These are phyloP conservation scores for Dactylellina leptospora DNA, from an alignment of 2,329 filamentous ascomycete genomes.

Conservation along the genomic window DNA sequence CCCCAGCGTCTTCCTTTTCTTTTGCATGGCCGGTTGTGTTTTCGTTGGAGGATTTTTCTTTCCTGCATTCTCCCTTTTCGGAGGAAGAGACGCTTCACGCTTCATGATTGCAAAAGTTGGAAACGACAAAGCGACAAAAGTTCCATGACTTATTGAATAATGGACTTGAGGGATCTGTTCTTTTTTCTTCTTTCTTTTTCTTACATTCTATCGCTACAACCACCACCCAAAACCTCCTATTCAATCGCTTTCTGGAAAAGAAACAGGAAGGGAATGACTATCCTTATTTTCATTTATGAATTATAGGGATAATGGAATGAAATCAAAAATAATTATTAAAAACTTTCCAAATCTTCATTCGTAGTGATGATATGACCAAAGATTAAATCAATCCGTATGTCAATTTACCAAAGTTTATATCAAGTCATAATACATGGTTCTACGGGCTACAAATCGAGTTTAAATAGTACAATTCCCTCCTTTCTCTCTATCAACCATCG, in stretches of 20 bases:
- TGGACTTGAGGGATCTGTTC: slow-evolving; percentile 35
- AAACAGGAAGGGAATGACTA: slow-evolving; percentile 21
- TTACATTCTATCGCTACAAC: slow-evolving; percentile 27
- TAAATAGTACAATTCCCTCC: too few relatives aligned
- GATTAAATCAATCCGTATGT: too few relatives aligned
- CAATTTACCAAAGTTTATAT: too few relatives aligned
- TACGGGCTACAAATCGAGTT: too few relatives aligned
- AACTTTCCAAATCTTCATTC: too few relatives aligned
- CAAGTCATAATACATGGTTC: too few relatives aligned
- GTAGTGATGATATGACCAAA: too few relatives aligned
- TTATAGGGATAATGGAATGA: neutral
- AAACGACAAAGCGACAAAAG: neutral
- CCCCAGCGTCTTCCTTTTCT: slow-evolving; percentile 11
- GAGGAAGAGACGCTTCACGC: slow-evolving; percentile 15
- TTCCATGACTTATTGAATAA: slow-evolving; percentile 17
- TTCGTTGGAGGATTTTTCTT: slow-evolving; percentile 21
- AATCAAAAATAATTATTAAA: too few relatives aligned
- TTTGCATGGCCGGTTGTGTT: slow-evolving; percentile 16
- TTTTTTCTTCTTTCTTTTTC: slow-evolving; percentile 15
- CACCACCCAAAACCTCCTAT: slow-evolving; percentile 1
- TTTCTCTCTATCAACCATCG: too few relatives aligned
- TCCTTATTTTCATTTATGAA: slow-evolving; percentile 9
- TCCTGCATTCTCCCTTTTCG: slow-evolving; percentile 19
- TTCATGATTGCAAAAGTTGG: slow-evolving; percentile 2
- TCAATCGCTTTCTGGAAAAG: slow-evolving; percentile 30